Evolutionary conservation across 768 basidiomycete genomes (phyloP).

Genomic region (Suillus brevipes): DNA sequence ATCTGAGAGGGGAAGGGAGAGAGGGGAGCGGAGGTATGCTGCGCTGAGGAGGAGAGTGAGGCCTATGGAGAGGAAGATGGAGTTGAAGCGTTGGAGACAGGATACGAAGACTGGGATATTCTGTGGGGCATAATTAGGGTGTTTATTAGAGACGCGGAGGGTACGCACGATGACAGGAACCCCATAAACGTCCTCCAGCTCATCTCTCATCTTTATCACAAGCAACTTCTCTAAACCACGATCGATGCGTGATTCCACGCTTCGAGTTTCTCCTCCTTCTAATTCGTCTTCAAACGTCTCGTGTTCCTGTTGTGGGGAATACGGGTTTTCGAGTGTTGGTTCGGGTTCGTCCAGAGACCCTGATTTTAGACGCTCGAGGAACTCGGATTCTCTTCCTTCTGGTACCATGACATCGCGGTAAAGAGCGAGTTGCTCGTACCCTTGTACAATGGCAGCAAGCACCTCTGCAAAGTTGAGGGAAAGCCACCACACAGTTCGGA

Average conservation of each 20-base stretch:
- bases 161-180: conserved; percentile 72
- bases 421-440: conserved; percentile 64
- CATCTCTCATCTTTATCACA: conserved; percentile 63
- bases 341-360: not conserved
- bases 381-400: conserved; percentile 40
- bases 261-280: conserved; percentile 13
- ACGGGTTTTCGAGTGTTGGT: conserved; percentile 6
- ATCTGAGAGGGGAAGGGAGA: conserved; percentile 27
- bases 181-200: conserved; percentile 79
- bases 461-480: conserved; percentile 72
- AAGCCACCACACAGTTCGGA: conserved; percentile 74
- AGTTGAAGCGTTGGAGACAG: conserved; percentile 74
- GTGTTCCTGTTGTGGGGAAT: conserved; percentile 6
- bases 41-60: conserved; percentile 53
- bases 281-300: conserved; percentile 12
- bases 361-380: conserved; percentile 33
- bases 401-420: conserved; percentile 70
- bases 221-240: conserved; percentile 67
- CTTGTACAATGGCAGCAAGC: conserved; percentile 62
- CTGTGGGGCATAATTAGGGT: conserved; percentile 20
- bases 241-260: conserved; percentile 49
- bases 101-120: conserved; percentile 78
- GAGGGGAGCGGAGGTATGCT: conserved; percentile 58
- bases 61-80: conserved; percentile 69
- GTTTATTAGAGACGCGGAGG: not conserved